phyloP scores from a whole-genome alignment of 768 basidiomycete genomes.

The Chalciporus sphaerocephalus region DNA sequence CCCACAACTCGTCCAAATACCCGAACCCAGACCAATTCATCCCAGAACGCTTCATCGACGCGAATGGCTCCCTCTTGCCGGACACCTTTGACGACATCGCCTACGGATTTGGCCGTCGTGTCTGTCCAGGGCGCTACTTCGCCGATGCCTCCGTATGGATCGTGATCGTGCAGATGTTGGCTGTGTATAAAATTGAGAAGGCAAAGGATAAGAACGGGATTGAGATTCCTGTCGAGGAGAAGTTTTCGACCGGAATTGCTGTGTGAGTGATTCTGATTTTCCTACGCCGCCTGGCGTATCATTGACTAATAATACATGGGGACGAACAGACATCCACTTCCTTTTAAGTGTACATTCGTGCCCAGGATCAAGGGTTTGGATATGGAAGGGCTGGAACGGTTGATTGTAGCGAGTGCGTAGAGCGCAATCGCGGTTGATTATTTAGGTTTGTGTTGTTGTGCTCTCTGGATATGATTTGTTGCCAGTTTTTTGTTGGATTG shows the following conservation, averaged over 20 bases:
- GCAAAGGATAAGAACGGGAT: slow-evolving; percentile 7
- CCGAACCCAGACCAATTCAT: slow-evolving; percentile 34
- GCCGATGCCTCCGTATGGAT: slow-evolving; percentile 16
- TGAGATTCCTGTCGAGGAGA: slow-evolving; percentile 5
- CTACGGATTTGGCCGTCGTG: slow-evolving; percentile 26
- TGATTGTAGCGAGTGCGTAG: slow-evolving; percentile 1
- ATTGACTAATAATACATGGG: too few species aligned
- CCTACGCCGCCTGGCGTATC: background rate
- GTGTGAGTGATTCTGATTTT: slow-evolving; percentile 2
- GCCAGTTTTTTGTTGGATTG: too few species aligned
- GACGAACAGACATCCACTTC: background rate
- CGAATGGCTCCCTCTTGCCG: slow-evolving; percentile 10
- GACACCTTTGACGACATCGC: slow-evolving; percentile 7
- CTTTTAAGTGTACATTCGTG: background rate
- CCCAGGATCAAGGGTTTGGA: slow-evolving; percentile 1
- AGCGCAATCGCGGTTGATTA: background rate
- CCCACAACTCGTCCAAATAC: slow-evolving; percentile 27
- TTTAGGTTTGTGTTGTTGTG: too few species aligned
- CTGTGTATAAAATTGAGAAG: slow-evolving; percentile 10
- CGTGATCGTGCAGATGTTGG: slow-evolving; percentile 7
- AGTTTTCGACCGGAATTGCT: background rate
- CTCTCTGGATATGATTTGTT: too few species aligned
- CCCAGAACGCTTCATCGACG: slow-evolving; percentile 37
- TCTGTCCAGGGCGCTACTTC: slow-evolving; percentile 19
- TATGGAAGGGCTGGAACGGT: background rate